Evolutionary conservation across 331 rosid species (phyloP).

Genomic region (Malus hybrid): DNA sequence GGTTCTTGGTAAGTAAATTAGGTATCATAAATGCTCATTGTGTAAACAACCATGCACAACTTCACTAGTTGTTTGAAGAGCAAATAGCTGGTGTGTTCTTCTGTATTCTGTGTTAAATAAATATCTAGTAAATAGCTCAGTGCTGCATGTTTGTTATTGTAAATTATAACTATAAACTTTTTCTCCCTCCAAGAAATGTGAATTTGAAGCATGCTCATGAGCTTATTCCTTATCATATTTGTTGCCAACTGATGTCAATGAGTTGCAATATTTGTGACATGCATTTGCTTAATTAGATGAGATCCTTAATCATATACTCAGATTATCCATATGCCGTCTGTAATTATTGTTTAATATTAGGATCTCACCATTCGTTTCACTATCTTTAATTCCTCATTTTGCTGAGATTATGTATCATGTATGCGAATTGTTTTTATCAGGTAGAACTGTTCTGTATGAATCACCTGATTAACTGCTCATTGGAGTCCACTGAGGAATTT

Average conservation of each 20-base stretch:
- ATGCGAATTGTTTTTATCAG: constrained; percentile 31
- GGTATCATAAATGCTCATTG: neutral
- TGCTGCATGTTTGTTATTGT: neutral
- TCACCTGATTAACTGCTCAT: constrained; percentile 91
- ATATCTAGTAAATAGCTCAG: neutral
- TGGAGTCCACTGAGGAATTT: constrained; percentile 98
- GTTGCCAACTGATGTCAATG: neutral
- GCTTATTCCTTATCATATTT: neutral
- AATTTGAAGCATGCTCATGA: neutral
- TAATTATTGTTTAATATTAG: neutral
- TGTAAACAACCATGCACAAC: neutral
- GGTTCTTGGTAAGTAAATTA: neutral
- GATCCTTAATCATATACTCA: neutral
- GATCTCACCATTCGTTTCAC: neutral
- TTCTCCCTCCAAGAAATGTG: neutral
- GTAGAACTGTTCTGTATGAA: constrained; percentile 98
- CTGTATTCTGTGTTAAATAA: neutral
- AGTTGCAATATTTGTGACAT: neutral
- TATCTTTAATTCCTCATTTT: neutral
- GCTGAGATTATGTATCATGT: constrained; percentile 3
- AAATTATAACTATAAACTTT: neutral
- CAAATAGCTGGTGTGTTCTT: neutral
- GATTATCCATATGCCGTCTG: neutral
- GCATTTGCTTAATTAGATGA: neutral
- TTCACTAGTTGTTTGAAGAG: neutral